These are phyloP conservation scores for Kingdonia uniflora DNA, from an alignment of 164 flowering plant genomes.

Conservation along the genomic window DNA sequence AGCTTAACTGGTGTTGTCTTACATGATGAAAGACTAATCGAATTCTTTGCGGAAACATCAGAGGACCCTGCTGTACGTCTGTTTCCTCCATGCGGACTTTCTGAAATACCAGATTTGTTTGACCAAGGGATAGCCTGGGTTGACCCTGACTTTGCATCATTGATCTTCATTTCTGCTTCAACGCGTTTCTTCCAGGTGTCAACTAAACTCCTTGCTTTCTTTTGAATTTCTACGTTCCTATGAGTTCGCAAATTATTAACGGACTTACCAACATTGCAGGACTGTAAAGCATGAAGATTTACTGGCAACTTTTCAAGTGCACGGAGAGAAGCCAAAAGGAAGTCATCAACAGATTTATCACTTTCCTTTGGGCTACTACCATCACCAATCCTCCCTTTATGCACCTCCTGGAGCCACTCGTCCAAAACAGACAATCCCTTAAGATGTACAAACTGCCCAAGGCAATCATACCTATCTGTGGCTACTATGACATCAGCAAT, in stretches of 20 bases:
- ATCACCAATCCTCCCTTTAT: slow-evolving; percentile 73
- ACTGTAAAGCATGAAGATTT: slow-evolving; percentile 73
- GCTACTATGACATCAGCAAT: slow-evolving; percentile 68
- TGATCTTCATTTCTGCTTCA: slow-evolving; percentile 77
- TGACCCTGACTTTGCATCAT: slow-evolving; percentile 69
- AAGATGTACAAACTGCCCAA: slow-evolving; percentile 69
- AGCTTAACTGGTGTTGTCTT: slow-evolving; percentile 37
- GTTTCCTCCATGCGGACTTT: slow-evolving; percentile 50
- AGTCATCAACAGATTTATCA: slow-evolving; percentile 74
- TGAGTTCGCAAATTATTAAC: slow-evolving; percentile 67
- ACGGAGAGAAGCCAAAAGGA: slow-evolving; percentile 72
- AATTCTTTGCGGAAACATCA: slow-evolving; percentile 45
- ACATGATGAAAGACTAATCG: slow-evolving; percentile 36
- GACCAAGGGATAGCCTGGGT: slow-evolving; percentile 54
- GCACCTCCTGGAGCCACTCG: slow-evolving; percentile 94
- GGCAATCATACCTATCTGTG: slow-evolving; percentile 76
- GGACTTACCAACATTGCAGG: slow-evolving; percentile 79
- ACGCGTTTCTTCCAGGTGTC: slow-evolving; percentile 99
- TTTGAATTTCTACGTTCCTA: slow-evolving; percentile 55
- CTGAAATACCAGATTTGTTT: slow-evolving; percentile 39
- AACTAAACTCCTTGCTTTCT: slow-evolving; percentile 62
- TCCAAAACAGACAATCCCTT: slow-evolving; percentile 79
- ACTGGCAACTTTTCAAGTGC: slow-evolving; percentile 94
- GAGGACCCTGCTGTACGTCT: slow-evolving; percentile 39
- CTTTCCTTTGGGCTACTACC: slow-evolving; percentile 46